Evolutionary conservation across 108 stramenopile genomes (phyloP).

Genomic region (Discostella stelligeroides): DNA sequence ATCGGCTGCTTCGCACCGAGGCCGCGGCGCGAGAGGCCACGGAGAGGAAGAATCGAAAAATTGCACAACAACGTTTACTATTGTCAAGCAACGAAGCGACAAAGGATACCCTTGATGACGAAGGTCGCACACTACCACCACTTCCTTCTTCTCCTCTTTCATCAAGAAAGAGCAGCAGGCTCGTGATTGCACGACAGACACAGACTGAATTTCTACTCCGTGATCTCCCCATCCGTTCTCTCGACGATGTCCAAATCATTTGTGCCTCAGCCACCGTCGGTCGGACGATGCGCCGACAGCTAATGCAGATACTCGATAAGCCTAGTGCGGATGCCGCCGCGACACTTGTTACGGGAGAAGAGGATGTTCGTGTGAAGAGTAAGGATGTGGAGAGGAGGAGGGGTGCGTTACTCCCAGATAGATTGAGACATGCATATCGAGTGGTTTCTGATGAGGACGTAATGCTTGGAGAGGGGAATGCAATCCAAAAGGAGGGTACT

Average conservation of each 20-base stretch:
- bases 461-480: slow-evolving; percentile 1
- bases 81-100: slow-evolving; percentile 2
- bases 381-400: slow-evolving; percentile 59
- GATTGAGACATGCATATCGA: slow-evolving; percentile 54
- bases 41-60: slow-evolving; percentile 41
- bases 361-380: slow-evolving; percentile 58
- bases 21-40: slow-evolving; percentile 45
- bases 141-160: background rate
- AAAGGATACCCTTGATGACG: background rate
- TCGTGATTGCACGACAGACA: slow-evolving; percentile 40
- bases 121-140: slow-evolving; percentile 1
- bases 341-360: slow-evolving; percentile 62
- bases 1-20: slow-evolving; percentile 72
- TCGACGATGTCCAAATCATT: slow-evolving; percentile 56
- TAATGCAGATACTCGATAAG: slow-evolving; percentile 65
- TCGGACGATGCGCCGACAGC: slow-evolving; percentile 67
- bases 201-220: slow-evolving; percentile 50
- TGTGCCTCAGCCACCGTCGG: slow-evolving; percentile 80
- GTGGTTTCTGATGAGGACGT: slow-evolving; percentile 18
- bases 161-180: slow-evolving; percentile 26
- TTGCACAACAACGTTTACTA: slow-evolving; percentile 9
- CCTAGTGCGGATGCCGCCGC: slow-evolving; percentile 72
- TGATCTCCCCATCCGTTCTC: slow-evolving; percentile 41
- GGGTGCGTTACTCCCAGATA: slow-evolving; percentile 62
- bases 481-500: slow-evolving; percentile 7